phyloP scores from a whole-genome alignment of 1,139 yeast species.

The Saccharomycopsis crataegensis region DNA sequence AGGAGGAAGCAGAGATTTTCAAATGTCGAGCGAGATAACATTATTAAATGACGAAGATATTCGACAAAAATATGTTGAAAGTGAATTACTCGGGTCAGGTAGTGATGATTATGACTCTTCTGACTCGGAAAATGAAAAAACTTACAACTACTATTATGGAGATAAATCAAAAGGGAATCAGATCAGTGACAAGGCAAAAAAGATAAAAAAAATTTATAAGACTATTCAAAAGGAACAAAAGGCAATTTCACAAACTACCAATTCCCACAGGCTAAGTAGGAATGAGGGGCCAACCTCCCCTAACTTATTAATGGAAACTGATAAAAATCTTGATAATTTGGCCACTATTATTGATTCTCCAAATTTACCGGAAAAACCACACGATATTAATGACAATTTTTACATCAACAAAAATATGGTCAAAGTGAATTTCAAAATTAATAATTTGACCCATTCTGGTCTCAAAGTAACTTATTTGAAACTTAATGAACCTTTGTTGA shows the following conservation, averaged over 20 bases:
- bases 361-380: conserved; percentile 1
- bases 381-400: conserved; percentile 6
- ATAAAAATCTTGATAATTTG: background rate
- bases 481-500: conserved; percentile 59
- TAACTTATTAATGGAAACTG: conserved; percentile 13
- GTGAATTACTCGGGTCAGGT: conserved; percentile 4
- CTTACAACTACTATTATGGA: conserved; percentile 8
- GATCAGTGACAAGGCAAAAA: conserved; percentile 9
- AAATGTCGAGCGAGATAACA: conserved; percentile 58
- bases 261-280: background rate
- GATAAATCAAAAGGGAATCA: background rate
- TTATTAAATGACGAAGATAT: conserved; percentile 46
- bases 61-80: conserved; percentile 37
- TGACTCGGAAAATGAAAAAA: conserved; percentile 7
- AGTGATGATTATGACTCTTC: background rate
- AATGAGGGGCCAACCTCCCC: conserved; percentile 16
- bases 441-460: conserved; percentile 64
- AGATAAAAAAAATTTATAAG: conserved; percentile 14
- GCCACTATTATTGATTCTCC: conserved; percentile 3
- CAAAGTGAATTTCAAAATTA: conserved; percentile 55
- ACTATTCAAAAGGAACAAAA: conserved; percentile 17
- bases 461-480: conserved; percentile 66
- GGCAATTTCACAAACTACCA: background rate
- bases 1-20: conserved; percentile 46
- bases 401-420: conserved; percentile 36